A percentile compares a stretch with the other conserved stretches of the same genome.
These are phyloP conservation scores for Coprinellus micaceus DNA, from an alignment of 768 basidiomycete genomes.

Conservation along the genomic window DNA sequence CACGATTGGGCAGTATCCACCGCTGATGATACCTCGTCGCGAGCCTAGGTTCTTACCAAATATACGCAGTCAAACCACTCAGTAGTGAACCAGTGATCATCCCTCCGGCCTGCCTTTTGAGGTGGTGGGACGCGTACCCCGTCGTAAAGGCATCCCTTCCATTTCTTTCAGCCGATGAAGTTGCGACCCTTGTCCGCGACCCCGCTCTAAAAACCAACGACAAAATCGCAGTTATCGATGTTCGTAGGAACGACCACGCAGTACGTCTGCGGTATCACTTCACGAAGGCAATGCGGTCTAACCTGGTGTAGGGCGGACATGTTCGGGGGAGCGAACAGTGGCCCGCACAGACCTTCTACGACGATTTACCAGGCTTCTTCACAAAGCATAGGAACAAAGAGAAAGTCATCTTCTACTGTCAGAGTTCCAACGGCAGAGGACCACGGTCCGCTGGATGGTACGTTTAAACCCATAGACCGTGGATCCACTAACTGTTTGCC, in stretches of 20 bases:
- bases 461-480: slow-evolving; percentile 3
- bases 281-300: neutral
- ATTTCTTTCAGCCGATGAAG: slow-evolving; percentile 31
- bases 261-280: slow-evolving; percentile 24
- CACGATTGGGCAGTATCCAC: too few species aligned
- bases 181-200: slow-evolving; percentile 32
- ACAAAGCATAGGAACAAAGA: slow-evolving; percentile 35
- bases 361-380: slow-evolving; percentile 39
- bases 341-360: slow-evolving; percentile 49
- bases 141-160: slow-evolving; percentile 28
- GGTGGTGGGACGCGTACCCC: slow-evolving; percentile 58
- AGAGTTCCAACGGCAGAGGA: slow-evolving; percentile 47
- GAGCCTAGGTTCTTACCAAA: slow-evolving; percentile 42
- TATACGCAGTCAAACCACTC: slow-evolving; percentile 39
- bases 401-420: slow-evolving; percentile 53
- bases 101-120: slow-evolving; percentile 29
- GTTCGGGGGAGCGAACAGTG: slow-evolving; percentile 48
- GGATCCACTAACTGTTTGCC: neutral
- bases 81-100: slow-evolving; percentile 2
- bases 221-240: slow-evolving; percentile 44
- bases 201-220: neutral
- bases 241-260: slow-evolving; percentile 42
- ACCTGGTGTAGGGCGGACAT: slow-evolving; percentile 42
- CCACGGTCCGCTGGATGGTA: slow-evolving; percentile 57
- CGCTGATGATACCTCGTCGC: too few species aligned